Evolutionary conservation across 306 rosid genomes (phyloP), one percentile per base, ranked within the genome.

Genomic region (Astragalus glycyphyllos): DNA sequence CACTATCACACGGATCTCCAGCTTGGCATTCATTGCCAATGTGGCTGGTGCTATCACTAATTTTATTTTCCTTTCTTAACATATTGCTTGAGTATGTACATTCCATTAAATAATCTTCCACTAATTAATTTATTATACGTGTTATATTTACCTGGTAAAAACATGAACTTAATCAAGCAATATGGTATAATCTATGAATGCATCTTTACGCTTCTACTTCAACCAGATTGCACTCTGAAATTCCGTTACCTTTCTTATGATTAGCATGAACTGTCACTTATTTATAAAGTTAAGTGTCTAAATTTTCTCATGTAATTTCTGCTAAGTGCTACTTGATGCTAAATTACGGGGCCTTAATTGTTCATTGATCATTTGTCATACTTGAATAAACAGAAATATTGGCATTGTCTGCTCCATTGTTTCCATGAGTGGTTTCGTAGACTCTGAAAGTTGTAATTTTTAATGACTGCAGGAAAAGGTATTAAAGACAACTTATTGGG

Each of bases 401-500:
- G 14, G 32, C 17, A 41, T 50, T 42, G 10, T 71, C 20, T 44
- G 46, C 32, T 59, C 45, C 23, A 12, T 67, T 59, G 63, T 58
- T 16, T 58, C 57, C 58, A 68, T 53, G 64, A 68, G 59, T 74
- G 55, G 45, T 1, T 60, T 15, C 60, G 20, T 20, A 85, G 69
- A 76, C 60, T 63, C 69, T 75, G 29, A 62, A 74, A 73, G 50
- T 77, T 44, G 72, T 58, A 60, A 66, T 58, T 76, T 86, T 72
- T 72, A 23, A 31, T 60, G 71, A 12, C 71, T 77, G 84, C 88
- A 94, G 98, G 92, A 73, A 11, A 85, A 85, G 78, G 69, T 75
- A 38, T 57, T 87, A 63, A 77, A 84, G 90, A 75, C 81, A 40
- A 67, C 51, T 75, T 89, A 92, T 85, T 73, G 84, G 72, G 69